Evolutionary conservation across 2,329 filamentous ascomycete genomes (phyloP).

Genomic region (Diaporthe sp.): DNA sequence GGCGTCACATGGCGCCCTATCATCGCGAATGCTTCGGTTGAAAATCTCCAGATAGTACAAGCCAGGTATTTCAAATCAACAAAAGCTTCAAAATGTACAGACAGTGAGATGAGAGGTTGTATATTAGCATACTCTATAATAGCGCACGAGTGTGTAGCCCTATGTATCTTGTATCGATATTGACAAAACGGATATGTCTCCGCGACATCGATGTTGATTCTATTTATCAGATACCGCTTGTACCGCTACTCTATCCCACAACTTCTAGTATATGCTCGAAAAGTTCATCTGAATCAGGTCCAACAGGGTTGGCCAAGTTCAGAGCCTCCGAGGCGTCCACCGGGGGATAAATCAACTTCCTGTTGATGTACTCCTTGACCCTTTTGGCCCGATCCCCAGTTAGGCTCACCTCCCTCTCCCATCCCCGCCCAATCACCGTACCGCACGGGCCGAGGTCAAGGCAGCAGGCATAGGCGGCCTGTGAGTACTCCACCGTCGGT

Average conservation of each 20-base stretch:
- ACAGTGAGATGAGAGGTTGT: neutral
- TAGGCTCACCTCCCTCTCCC: neutral
- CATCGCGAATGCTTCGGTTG: too few relatives aligned
- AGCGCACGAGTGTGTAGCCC: neutral
- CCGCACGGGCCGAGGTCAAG: neutral
- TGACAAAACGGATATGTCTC: neutral
- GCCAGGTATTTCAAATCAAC: neutral
- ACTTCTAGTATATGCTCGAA: neutral
- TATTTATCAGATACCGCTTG: too few relatives aligned
- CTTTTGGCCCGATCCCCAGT: neutral
- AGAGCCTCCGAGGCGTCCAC: neutral
- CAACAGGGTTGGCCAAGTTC: neutral
- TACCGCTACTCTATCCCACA: neutral
- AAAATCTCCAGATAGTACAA: too few relatives aligned
- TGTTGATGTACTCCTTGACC: conserved; percentile 8
- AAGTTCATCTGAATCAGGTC: neutral
- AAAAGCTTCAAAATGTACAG: neutral
- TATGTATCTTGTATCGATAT: neutral
- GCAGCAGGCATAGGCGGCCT: neutral
- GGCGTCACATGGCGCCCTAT: too few relatives aligned
- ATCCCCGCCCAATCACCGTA: conserved; percentile 9
- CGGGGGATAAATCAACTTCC: conserved; percentile 15
- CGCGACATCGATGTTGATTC: too few relatives aligned
- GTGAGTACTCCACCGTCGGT: neutral
- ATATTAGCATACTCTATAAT: neutral